phyloP scores from a whole-genome alignment of 306 rosid genomes.

The Ormosia semicastrata region DNA sequence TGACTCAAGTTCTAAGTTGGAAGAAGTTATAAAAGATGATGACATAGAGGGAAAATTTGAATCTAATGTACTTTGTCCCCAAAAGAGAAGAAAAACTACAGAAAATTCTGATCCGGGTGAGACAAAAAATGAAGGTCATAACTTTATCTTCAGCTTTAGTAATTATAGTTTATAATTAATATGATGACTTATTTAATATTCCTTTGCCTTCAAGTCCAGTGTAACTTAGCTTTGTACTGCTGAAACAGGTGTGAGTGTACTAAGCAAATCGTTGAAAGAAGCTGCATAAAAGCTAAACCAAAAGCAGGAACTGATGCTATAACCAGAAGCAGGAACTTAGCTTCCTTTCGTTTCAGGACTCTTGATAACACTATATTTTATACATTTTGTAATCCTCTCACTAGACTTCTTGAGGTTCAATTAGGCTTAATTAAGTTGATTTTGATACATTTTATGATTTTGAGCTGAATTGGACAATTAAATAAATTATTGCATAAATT shows the following conservation, averaged over 20 bases:
- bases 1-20: conserved; percentile 47
- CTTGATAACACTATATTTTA: too few relatives aligned
- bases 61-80: conserved; percentile 49
- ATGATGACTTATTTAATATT: background rate
- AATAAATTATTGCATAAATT: too few relatives aligned
- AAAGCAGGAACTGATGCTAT: conserved; percentile 35
- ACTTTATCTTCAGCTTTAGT: conserved; percentile 1
- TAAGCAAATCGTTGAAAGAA: conserved; percentile 35
- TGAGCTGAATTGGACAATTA: too few relatives aligned
- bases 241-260: conserved; percentile 40
- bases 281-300: conserved; percentile 42
- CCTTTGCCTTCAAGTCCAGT: conserved; percentile 2
- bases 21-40: conserved; percentile 43
- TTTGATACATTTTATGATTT: too few relatives aligned
- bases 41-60: conserved; percentile 34
- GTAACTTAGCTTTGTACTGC: conserved; percentile 20
- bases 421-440: too few relatives aligned
- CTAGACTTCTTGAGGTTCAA: too few relatives aligned
- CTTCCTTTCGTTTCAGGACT: too few relatives aligned
- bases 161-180: background rate
- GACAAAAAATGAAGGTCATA: conserved; percentile 58
- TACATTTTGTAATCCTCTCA: too few relatives aligned
- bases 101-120: conserved; percentile 33
- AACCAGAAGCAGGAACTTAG: conserved; percentile 48
- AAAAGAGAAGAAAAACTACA: conserved; percentile 62